Evolutionary conservation across 2,329 filamentous ascomycete species (phyloP), one percentile per base, ranked within the genome.

Genomic region (Chaetomium olivaceum): DNA sequence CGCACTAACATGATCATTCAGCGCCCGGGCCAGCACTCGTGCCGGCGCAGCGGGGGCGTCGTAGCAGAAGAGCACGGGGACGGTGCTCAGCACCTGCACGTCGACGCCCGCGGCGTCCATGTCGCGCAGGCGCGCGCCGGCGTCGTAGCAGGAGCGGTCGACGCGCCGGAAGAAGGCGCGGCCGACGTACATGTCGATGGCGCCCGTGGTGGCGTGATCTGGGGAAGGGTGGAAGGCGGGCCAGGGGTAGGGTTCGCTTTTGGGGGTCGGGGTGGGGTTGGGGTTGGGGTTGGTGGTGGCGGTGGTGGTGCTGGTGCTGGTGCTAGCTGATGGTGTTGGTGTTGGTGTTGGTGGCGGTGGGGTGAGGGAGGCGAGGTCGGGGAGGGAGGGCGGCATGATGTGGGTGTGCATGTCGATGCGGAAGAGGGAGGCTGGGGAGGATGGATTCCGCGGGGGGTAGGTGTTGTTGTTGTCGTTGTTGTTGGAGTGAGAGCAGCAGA

Each of bases 341-440:
- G 52, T 3, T 12, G 25, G 56, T 29, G 27, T 1, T 29, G 29
- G 8, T 21, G 52, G 29, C 19, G 79, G 80, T 71, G 79, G 78
- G n/a, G 80, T 79, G 58, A 82, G 80, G 67, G 79, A 78, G 62
- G 72, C 77, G 55, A 80, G 77, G 48, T 71, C 81, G 12, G 76
- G 73, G 8, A 82, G 77, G 7, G 72, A 71, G 2, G 71, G 65
- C 12, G 76, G 76, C 76, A 77, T 77, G 61, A 77, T 76, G 68
- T 77, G 76, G 0, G 76, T 77, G 71, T 77, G 76, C 50, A 76
- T 75, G 61, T 77, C 75, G 67, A 77, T 76, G 48, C 76, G 72
- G 69, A 74, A 77, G 31, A 77, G 72, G 59, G 62, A 67, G 59
- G 57, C 55, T 25, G 58, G 59, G 12, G 64, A 64, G n/a, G 63